Evolutionary conservation across 108 stramenopile genomes (phyloP).

Genomic region (Craspedostauros australis): DNA sequence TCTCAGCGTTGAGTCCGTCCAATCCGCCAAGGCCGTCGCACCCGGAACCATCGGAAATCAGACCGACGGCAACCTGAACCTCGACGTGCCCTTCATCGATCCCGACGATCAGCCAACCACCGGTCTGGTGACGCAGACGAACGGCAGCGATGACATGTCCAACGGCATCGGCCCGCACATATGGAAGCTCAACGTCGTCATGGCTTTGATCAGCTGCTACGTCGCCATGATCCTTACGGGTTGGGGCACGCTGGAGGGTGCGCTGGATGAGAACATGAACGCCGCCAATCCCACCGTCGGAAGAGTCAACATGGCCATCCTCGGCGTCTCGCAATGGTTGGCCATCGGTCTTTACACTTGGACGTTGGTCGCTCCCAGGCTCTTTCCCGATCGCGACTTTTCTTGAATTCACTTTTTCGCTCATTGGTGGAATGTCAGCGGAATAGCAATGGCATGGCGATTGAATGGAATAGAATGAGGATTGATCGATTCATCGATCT

Average conservation of each 20-base stretch:
- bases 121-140: constrained; percentile 49
- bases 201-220: constrained; percentile 74
- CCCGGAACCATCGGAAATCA: neutral
- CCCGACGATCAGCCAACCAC: constrained; percentile 48
- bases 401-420: constrained; percentile 31
- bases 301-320: constrained; percentile 82
- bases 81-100: constrained; percentile 76
- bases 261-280: constrained; percentile 38
- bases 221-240: constrained; percentile 90
- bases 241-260: constrained; percentile 79
- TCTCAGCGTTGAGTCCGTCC: constrained; percentile 27
- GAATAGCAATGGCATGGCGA: no score
- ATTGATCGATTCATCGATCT: no score
- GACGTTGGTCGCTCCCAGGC: constrained; percentile 82
- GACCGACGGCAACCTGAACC: constrained; percentile 18
- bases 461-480: no score
- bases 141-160: constrained; percentile 12
- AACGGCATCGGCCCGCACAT: constrained; percentile 18
- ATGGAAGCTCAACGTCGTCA: constrained; percentile 89
- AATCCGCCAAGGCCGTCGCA: constrained; percentile 24
- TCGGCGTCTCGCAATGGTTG: constrained; percentile 85
- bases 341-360: constrained; percentile 78
- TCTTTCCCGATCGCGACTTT: constrained; percentile 92
- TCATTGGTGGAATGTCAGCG: no score
- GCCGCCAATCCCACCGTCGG: constrained; percentile 83